phyloP scores from a whole-genome alignment of 75 land plant genomes.

The Cupressus sempervirens region DNA sequence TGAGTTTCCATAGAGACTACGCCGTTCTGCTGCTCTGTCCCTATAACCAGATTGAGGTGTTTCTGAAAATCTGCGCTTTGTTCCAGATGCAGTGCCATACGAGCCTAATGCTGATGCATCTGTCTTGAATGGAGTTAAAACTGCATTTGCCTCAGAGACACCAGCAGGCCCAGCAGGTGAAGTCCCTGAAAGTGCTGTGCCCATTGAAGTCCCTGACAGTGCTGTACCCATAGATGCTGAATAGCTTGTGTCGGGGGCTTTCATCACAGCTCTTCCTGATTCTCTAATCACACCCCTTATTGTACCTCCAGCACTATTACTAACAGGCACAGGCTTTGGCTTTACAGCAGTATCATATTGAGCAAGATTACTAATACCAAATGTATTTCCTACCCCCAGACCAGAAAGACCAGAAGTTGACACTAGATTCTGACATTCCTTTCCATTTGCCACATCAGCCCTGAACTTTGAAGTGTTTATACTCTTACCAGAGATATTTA shows the following conservation, averaged over 20 bases:
- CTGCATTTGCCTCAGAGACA: not conserved
- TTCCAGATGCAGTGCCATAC: constrained; percentile 39
- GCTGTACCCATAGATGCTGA: constrained; percentile 21
- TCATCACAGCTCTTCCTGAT: constrained; percentile 46
- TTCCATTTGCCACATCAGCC: constrained; percentile 20
- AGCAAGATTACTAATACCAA: constrained; percentile 17
- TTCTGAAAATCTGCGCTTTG: constrained; percentile 90
- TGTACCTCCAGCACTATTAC: constrained; percentile 45
- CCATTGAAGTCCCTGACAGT: constrained; percentile 6
- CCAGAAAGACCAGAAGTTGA: constrained; percentile 15
- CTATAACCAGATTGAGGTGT: constrained; percentile 68
- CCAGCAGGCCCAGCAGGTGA: not conserved
- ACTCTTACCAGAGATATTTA: constrained; percentile 20
- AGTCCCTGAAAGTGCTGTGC: constrained; percentile 6
- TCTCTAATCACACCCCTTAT: constrained; percentile 65
- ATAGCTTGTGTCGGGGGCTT: constrained; percentile 30
- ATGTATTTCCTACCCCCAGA: constrained; percentile 22
- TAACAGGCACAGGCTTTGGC: constrained; percentile 31
- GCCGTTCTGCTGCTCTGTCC: constrained; percentile 96
- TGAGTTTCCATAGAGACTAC: constrained; percentile 83
- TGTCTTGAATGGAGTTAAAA: constrained; percentile 55
- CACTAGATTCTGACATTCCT: constrained; percentile 16
- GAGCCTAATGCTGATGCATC: constrained; percentile 90
- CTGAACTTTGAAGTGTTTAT: constrained; percentile 18
- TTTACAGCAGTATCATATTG: constrained; percentile 14